Base-by-base conservation (phyloP, 2,329 filamentous ascomycete genomes). In the Fusarium sacchari region DNA sequence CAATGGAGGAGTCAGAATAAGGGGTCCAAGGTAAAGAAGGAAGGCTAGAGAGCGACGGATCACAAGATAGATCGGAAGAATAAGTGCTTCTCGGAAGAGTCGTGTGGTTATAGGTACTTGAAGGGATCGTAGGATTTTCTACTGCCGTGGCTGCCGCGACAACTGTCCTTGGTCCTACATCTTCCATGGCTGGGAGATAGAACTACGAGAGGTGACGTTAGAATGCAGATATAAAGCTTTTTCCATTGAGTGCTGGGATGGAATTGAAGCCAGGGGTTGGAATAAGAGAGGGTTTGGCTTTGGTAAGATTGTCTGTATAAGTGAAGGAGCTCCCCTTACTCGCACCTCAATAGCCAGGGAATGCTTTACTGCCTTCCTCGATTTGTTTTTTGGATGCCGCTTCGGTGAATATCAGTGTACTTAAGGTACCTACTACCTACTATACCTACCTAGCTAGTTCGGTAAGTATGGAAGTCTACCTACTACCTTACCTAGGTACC, bases 41-140 rank as follows among this genome's bases (percentile, higher is more conserved):
- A 18, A 40, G 53, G 24, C 55, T 62, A 7, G 46, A 53, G 15
- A 47, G 20, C 6, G 65, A 53, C 15, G 44, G 52, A 18, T 59
- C 52, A 15, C 64, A 39, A 44, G 64, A 67, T 36, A 52, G 37
- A 17, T 42, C 22, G 22, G 62, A 67, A 28, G 63, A 60, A 26
- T 40, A 46, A 12, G 44, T 44, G 6, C n/a, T 30, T 13, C 39
- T 46, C 36, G 62, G 37, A 46, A 50, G 44, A 20, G 44, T 60
- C 24, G 62, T 26, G 22, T 67, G 43, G 24, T 18, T 67, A 20
- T 67, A 53, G 50, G 50, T 39, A 53, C 15, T 26, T 22, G 20
- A 24, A n/a, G 13, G 20, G 8, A 26, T 17, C 18, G 11, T n/a
- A 28, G 34, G 24, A n/a, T 28, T 28, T 10, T 53, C 34, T 15